Evolutionary conservation across 129 eudicot species (phyloP), one percentile per base, ranked within the genome.

Genomic region (Artemisia tridentata): DNA sequence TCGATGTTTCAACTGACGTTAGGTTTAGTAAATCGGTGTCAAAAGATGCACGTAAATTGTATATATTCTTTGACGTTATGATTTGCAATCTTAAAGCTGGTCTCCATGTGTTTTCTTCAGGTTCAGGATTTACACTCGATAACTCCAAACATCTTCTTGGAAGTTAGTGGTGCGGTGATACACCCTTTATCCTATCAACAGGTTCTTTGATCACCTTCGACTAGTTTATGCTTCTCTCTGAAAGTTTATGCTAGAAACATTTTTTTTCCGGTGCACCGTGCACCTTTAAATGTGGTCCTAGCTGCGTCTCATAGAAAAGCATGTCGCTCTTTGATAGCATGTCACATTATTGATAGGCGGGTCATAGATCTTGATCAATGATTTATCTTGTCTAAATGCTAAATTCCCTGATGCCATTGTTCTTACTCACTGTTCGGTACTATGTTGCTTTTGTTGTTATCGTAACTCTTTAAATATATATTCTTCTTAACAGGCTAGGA

Each of bases 111-210:
- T 62, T 38, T n/a, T 43, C 46, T 78, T 71, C 88, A 93, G 98
- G 92, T 93, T 79, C 88, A 89, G 72, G 95, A 93, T 80, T 71
- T 93, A 82, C 98, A 93, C 82, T 93, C 92, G 19, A 82, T 93
- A 79, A 93, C 96, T 58, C 98, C 98, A 16, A 86, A 89, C 76
- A 74, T 78, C 86, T 92, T 89, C 78, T 84, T 92, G 88, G 95
- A 92, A 89, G 83, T 92, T 64, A 89, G 98, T 63, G 96, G 98
- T 72, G 96, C 88, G 1, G 88, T 92, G 62, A 80, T 92, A 70
- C 96, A 92, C 68, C 92, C 98, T 20, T 91, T 92, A 67, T 92
- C 96, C 67, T 89, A 89, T 75, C 96, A 92, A 64, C 98, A 90
- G 97, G 97, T 90, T 72, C 83, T 80, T 38, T 46, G 48, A 56